Evolutionary conservation across 2,329 filamentous ascomycete species (phyloP).

Genomic region (Sarocladium kiliense): DNA sequence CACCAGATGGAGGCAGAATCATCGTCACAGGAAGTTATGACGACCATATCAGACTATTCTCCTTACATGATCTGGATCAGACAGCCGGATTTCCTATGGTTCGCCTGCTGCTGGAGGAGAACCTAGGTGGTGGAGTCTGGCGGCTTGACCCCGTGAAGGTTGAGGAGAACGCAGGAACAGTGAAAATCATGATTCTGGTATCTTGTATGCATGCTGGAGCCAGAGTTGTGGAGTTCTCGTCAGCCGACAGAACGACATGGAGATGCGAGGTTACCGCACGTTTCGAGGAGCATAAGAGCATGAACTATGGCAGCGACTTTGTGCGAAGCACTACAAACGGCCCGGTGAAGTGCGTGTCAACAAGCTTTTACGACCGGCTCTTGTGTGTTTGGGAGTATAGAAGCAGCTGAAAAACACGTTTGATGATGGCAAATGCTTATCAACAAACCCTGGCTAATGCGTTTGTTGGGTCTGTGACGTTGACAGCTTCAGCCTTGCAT

Average conservation of each 20-base stretch:
- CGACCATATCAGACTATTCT: constrained; percentile 68
- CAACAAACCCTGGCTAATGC: not conserved
- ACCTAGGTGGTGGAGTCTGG: constrained; percentile 83
- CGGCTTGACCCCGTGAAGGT: constrained; percentile 60
- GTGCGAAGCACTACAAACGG: constrained; percentile 27
- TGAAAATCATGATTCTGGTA: constrained; percentile 55
- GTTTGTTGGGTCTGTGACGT: not conserved
- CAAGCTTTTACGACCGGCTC: constrained; percentile 71
- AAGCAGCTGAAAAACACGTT: not conserved
- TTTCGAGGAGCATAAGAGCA: constrained; percentile 84
- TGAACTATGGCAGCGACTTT: constrained; percentile 88
- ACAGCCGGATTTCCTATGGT: constrained; percentile 36
- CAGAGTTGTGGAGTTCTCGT: constrained; percentile 51
- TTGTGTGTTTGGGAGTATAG: constrained; percentile 60
- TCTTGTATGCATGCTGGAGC: constrained; percentile 93
- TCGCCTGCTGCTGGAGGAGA: constrained; percentile 54
- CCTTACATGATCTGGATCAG: constrained; percentile 36
- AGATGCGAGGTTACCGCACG: constrained; percentile 59
- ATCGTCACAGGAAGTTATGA: constrained; percentile 90
- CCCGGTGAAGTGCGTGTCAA: constrained; percentile 53
- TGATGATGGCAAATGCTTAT: not conserved
- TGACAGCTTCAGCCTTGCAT: constrained; percentile 12
- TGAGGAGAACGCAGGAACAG: constrained; percentile 14
- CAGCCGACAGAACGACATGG: constrained; percentile 40
- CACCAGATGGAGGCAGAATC: constrained; percentile 43